Evolutionary conservation across 1,139 yeast genomes (phyloP).

Genomic region (Saccharomycopsis hybrid): DNA sequence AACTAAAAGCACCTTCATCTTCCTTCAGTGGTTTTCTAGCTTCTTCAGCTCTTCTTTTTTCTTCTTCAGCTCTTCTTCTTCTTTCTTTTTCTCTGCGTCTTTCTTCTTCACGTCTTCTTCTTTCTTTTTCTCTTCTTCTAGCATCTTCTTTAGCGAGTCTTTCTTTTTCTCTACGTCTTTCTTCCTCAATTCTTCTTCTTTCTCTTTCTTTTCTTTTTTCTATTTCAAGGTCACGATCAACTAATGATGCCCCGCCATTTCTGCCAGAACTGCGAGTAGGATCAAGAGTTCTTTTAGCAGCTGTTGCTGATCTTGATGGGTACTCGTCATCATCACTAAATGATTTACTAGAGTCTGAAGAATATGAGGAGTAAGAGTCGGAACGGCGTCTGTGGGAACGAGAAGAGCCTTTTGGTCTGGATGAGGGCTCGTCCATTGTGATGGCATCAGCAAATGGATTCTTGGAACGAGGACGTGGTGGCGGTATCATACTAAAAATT

Average conservation of each 20-base stretch:
- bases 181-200: slow-evolving; percentile 10
- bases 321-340: not conserved
- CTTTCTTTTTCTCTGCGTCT: slow-evolving; percentile 4
- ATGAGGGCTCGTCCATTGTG: slow-evolving; percentile 4
- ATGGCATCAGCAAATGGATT: slow-evolving; percentile 21
- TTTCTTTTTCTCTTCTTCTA: not conserved
- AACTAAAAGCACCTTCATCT: slow-evolving; percentile 14
- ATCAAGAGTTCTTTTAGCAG: slow-evolving; percentile 2
- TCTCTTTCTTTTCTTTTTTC: slow-evolving; percentile 11
- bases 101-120: slow-evolving; percentile 17
- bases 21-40: no score
- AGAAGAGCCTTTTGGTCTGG: not conserved
- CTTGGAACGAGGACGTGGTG: slow-evolving; percentile 20
- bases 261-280: slow-evolving; percentile 1
- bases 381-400: not conserved
- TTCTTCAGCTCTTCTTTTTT: not conserved
- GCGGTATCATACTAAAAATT: slow-evolving; percentile 8
- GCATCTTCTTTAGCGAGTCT: not conserved
- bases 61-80: slow-evolving; percentile 12
- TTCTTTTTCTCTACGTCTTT: slow-evolving; percentile 8
- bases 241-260: not conserved
- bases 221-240: not conserved
- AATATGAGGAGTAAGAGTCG: not conserved
- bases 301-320: not conserved
- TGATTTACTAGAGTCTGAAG: slow-evolving; percentile 1